Conservation (phyloP, 2,329 filamentous ascomycete genomes). For the Tolypocladium sp. region DNA sequence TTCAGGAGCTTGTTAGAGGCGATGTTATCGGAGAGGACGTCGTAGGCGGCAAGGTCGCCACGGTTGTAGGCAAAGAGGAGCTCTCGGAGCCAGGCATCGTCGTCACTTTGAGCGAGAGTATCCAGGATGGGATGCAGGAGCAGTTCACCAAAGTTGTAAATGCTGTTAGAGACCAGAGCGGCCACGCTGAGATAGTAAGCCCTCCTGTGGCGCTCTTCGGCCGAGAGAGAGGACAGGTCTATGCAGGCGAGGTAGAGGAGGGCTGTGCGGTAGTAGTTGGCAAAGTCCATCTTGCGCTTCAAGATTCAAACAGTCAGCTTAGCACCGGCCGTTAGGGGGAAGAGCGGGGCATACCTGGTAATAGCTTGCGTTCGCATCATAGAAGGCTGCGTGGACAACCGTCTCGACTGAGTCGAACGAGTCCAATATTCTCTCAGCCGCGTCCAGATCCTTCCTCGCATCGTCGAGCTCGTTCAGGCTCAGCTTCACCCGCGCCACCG, state of each 20-base stretch:
- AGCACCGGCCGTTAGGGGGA: too few relatives aligned
- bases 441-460: constrained; percentile 77
- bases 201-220: constrained; percentile 67
- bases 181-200: constrained; percentile 91
- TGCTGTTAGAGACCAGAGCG: constrained; percentile 84
- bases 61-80: constrained; percentile 98
- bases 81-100: constrained; percentile 81
- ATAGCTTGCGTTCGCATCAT: constrained; percentile 89
- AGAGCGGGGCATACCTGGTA: constrained; percentile 54
- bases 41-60: constrained; percentile 82
- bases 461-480: constrained; percentile 71
- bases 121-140: constrained; percentile 93
- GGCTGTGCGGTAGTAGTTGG: constrained; percentile 93
- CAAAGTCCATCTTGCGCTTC: constrained; percentile 75
- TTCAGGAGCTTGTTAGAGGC: constrained; percentile 69
- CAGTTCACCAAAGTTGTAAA: constrained; percentile 99
- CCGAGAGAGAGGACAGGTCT: constrained; percentile 65
- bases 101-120: constrained; percentile 58
- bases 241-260: constrained; percentile 97
- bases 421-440: constrained; percentile 80
- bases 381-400: constrained; percentile 92
- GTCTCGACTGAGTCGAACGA: constrained; percentile 92
- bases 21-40: constrained; percentile 73
- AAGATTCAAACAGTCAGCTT: not conserved
- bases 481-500: constrained; percentile 81